These are phyloP conservation scores for Gilbertella persicaria DNA, from an alignment of 371 early-diverging fungal genomes.

Conservation along the genomic window DNA sequence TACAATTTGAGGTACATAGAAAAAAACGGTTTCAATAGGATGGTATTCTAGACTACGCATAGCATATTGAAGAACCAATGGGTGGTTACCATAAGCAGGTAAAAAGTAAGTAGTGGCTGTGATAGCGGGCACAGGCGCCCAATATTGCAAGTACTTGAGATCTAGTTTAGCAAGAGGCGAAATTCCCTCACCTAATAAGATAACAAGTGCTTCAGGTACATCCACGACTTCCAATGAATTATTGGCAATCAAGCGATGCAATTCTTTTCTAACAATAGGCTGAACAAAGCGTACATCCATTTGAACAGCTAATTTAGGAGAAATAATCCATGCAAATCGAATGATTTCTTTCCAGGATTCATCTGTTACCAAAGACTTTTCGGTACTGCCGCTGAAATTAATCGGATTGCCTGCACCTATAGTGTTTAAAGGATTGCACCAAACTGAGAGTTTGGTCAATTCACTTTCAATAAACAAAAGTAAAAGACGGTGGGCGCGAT, in stretches of 20 bases:
- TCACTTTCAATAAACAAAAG: constrained; percentile 88
- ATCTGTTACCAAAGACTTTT: constrained; percentile 54
- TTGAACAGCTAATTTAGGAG: constrained; percentile 80
- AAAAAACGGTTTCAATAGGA: constrained; percentile 94
- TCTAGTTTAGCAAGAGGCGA: constrained; percentile 39
- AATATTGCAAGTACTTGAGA: constrained; percentile 78
- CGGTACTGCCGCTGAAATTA: constrained; percentile 41
- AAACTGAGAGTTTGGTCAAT: constrained; percentile 75
- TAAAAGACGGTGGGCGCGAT: constrained; percentile 51
- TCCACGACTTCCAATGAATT: constrained; percentile 71
- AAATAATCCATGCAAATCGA: constrained; percentile 80
- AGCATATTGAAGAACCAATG: constrained; percentile 92
- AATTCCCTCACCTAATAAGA: constrained; percentile 63
- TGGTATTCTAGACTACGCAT: constrained; percentile 88
- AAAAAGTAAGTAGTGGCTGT: constrained; percentile 81
- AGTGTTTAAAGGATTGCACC: constrained; percentile 74
- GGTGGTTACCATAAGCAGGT: constrained; percentile 69
- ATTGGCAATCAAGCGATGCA: constrained; percentile 64
- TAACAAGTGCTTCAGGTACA: constrained; percentile 73
- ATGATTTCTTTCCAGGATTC: constrained; percentile 74
- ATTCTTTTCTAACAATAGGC: constrained; percentile 65
- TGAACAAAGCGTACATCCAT: constrained; percentile 73
- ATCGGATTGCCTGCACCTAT: constrained; percentile 46
- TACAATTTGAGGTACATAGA: constrained; percentile 98
- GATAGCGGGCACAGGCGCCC: constrained; percentile 93